These are phyloP conservation scores for Nakazawaea laoshanensis DNA, from an alignment of 805 yeast species.

Conservation along the genomic window DNA sequence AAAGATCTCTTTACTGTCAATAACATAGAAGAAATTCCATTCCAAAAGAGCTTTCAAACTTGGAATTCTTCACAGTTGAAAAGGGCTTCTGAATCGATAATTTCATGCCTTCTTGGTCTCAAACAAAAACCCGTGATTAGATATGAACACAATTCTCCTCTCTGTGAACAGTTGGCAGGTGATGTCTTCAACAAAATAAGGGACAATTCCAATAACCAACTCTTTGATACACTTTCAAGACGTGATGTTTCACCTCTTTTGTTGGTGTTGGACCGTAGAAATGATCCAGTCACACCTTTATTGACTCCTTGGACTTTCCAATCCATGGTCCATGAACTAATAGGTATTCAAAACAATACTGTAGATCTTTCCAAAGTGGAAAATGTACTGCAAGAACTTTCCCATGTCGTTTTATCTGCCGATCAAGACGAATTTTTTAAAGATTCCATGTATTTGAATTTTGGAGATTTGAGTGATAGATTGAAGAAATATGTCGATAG, in stretches of 20 bases:
- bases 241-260: conserved; percentile 67
- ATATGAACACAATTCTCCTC: conserved; percentile 60
- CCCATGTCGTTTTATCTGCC: conserved; percentile 56
- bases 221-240: conserved; percentile 59
- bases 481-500: conserved; percentile 78
- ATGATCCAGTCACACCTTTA: conserved; percentile 91
- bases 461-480: conserved; percentile 89
- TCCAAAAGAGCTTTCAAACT: conserved; percentile 21
- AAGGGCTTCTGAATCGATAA: conserved; percentile 30
- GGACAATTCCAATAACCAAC: conserved; percentile 42
- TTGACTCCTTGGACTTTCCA: conserved; percentile 97
- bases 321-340: conserved; percentile 90
- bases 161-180: conserved; percentile 60
- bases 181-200: conserved; percentile 53
- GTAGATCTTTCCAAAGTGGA: conserved; percentile 57
- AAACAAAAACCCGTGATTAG: conserved; percentile 74
- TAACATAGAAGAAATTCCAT: conserved; percentile 22
- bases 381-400: conserved; percentile 47
- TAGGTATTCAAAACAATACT: conserved; percentile 76
- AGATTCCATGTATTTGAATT: conserved; percentile 80
- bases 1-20: conserved; percentile 48
- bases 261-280: conserved; percentile 71
- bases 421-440: conserved; percentile 70
- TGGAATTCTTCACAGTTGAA: conserved; percentile 41
- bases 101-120: conserved; percentile 59